Conservation (phyloP, 345 rosid genomes). For the Euclidium syriacum region DNA sequence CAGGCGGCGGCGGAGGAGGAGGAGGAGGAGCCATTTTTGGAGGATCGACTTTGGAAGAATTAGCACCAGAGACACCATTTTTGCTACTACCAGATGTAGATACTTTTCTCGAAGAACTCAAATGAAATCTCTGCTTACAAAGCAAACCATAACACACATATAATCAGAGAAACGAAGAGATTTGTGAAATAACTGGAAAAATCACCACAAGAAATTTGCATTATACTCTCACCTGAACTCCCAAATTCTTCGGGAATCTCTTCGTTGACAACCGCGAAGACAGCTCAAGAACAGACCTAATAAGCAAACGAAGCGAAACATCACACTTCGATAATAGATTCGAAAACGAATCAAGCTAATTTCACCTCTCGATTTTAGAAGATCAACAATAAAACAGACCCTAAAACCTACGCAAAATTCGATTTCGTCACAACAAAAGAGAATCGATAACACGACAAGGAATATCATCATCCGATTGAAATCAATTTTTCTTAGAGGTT, state of each 20-base stretch:
- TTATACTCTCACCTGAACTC: conserved; percentile 46
- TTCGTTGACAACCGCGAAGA: conserved; percentile 44
- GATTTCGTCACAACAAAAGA: conserved; percentile 2
- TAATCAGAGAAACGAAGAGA: conserved; percentile 8
- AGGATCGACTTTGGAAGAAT: conserved; percentile 12
- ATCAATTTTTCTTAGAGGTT: background rate
- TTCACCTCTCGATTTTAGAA: background rate
- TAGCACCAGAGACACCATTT: conserved; percentile 41
- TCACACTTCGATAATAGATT: background rate
- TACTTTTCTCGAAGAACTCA: conserved; percentile 47
- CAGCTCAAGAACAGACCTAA: conserved; percentile 62
- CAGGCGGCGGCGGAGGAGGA: conserved; percentile 36
- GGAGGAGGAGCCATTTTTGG: conserved; percentile 1
- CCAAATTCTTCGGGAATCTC: conserved; percentile 44
- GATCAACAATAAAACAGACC: conserved; percentile 1
- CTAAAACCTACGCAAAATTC: background rate
- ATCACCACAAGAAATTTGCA: background rate
- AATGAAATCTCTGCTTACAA: conserved; percentile 33
- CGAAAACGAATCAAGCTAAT: background rate
- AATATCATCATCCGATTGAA: background rate
- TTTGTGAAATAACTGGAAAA: background rate
- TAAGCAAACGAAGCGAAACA: conserved; percentile 6
- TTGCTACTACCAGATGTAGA: conserved; percentile 41
- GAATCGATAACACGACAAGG: background rate
- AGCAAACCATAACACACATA: conserved; percentile 21